phyloP scores from a whole-genome alignment of 176 grass and related monocot species.

The Triticum monococcum region DNA sequence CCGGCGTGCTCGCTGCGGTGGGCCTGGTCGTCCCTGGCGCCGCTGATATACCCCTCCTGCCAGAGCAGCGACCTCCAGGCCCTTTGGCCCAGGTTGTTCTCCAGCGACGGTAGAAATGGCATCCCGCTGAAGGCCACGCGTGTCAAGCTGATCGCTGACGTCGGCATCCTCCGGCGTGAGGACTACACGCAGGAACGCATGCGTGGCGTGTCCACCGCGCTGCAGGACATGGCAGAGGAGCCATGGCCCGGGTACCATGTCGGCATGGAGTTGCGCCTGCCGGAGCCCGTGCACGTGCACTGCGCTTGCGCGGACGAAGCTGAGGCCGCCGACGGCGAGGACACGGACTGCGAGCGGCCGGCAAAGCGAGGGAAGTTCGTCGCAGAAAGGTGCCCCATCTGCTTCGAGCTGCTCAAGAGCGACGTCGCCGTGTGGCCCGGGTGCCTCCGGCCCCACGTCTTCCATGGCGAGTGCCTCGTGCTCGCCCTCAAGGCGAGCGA shows the following conservation, averaged over 20 bases:
- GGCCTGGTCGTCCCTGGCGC: not conserved
- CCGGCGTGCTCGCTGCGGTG: conserved; percentile 4
- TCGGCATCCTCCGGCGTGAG: not conserved
- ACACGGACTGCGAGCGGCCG: not conserved
- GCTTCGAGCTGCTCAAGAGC: not conserved
- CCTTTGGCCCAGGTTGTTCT: not conserved
- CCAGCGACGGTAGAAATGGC: not conserved
- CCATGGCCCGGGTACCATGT: conserved; percentile 5
- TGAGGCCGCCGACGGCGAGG: not conserved
- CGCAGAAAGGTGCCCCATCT: not conserved
- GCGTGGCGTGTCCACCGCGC: not conserved
- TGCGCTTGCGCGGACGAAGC: not conserved
- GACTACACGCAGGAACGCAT: conserved; percentile 21
- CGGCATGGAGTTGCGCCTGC: not conserved
- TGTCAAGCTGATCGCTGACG: conserved; percentile 9
- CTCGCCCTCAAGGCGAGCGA: not conserved
- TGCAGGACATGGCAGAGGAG: not conserved
- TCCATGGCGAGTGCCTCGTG: conserved; percentile 33
- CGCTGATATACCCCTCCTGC: conserved; percentile 5
- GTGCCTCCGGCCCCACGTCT: conserved; percentile 26
- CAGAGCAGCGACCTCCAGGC: not conserved
- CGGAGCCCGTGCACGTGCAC: not conserved
- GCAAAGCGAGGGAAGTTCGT: not conserved
- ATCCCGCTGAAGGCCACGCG: not conserved
- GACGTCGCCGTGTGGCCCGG: conserved; percentile 26